Evolutionary conservation across 768 basidiomycete species (phyloP).

Genomic region (Panellus pusillus): DNA sequence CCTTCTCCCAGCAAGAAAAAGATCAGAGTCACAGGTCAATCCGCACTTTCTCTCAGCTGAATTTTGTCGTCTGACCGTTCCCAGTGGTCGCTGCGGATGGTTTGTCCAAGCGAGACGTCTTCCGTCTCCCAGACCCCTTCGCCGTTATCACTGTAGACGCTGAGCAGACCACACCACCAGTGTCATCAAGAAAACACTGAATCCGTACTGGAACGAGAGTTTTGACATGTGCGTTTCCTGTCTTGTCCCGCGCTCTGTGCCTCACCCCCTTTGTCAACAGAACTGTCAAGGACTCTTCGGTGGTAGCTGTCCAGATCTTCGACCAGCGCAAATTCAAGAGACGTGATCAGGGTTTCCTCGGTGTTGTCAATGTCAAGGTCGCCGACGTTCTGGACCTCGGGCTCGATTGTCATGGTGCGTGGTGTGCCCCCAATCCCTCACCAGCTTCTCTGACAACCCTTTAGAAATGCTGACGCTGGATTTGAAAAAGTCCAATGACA

Average conservation of each 20-base stretch:
- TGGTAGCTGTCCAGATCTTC: slow-evolving; percentile 97
- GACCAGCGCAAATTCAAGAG: slow-evolving; percentile 99
- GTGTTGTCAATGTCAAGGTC: slow-evolving; percentile 94
- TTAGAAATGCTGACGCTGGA: slow-evolving; percentile 96
- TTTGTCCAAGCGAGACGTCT: slow-evolving; percentile 91
- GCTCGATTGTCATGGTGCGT: slow-evolving; percentile 87
- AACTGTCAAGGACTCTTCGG: slow-evolving; percentile 95
- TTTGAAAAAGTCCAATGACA: slow-evolving; percentile 98
- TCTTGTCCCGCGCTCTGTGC: background rate
- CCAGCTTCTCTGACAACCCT: slow-evolving; percentile 5
- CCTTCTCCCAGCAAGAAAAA: slow-evolving; percentile 55
- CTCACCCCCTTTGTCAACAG: slow-evolving; percentile 40
- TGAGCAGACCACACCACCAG: slow-evolving; percentile 97
- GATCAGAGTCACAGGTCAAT: slow-evolving; percentile 75
- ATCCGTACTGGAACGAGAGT: slow-evolving; percentile 97
- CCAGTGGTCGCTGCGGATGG: slow-evolving; percentile 95
- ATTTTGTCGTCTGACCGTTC: slow-evolving; percentile 7
- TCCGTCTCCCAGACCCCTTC: slow-evolving; percentile 95
- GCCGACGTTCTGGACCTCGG: slow-evolving; percentile 90
- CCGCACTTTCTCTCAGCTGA: background rate
- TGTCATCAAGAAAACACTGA: slow-evolving; percentile 93
- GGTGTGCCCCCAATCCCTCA: background rate
- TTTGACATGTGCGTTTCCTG: slow-evolving; percentile 82
- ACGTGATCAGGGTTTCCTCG: slow-evolving; percentile 96
- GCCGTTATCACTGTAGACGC: slow-evolving; percentile 98